These are phyloP conservation scores for Acer yangbiense DNA, from an alignment of 345 rosid genomes.

Conservation along the genomic window DNA sequence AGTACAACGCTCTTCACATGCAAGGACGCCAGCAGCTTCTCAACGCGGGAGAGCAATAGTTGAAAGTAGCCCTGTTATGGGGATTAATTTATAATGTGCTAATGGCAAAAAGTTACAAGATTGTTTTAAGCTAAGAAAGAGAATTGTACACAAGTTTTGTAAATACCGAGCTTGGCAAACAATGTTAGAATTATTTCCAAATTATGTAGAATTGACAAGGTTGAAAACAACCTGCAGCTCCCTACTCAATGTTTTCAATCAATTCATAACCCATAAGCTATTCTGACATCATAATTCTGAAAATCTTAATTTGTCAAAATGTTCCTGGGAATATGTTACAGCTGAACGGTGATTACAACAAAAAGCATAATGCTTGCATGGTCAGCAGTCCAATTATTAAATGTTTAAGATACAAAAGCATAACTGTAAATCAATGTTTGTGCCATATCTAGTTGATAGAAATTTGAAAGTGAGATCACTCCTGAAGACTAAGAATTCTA, in stretches of 20 bases:
- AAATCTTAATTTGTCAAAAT: neutral
- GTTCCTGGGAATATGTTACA: neutral
- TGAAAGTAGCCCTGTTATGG: conserved; percentile 71
- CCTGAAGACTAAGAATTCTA: neutral
- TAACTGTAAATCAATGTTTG: neutral
- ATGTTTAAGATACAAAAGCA: neutral
- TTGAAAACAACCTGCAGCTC: neutral
- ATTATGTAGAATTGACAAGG: neutral
- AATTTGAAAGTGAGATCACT: neutral
- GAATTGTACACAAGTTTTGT: neutral
- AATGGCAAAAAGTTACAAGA: neutral
- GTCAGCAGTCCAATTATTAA: neutral
- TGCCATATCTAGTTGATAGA: neutral
- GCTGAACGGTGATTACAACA: neutral
- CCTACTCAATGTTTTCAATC: neutral
- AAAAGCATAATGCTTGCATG: neutral
- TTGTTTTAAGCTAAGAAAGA: neutral
- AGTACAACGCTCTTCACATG: conserved; percentile 64
- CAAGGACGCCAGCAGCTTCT: conserved; percentile 64
- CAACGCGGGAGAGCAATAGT: conserved; percentile 64
- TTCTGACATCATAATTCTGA: neutral
- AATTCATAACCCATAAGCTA: neutral
- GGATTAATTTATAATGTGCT: neutral
- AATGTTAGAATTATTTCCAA: neutral
- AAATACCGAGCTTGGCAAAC: neutral